Conservation (phyloP, 129 eudicot genomes). For the Rutidosis leptorrhynchoides region DNA sequence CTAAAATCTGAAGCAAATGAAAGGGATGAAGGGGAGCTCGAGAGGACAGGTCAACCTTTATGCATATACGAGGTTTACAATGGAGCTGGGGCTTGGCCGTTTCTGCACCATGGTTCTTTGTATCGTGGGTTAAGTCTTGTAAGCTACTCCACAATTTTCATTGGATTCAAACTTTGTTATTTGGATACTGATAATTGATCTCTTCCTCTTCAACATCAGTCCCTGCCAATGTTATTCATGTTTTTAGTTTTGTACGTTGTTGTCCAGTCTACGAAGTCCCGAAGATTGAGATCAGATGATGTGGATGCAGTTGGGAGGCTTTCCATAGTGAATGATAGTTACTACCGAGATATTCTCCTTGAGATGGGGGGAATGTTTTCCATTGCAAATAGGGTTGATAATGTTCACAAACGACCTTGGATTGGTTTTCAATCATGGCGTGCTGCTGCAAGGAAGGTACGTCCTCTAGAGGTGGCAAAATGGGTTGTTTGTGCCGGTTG, state of each 20-base stretch:
- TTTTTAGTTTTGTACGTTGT: constrained; percentile 22
- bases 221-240: constrained; percentile 4
- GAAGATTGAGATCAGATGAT: constrained; percentile 88
- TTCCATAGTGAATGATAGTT: constrained; percentile 65
- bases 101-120: constrained; percentile 94
- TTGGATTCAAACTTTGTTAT: background rate
- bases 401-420: constrained; percentile 92
- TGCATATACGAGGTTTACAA: constrained; percentile 87
- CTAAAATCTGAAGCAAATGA: constrained; percentile 74
- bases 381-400: constrained; percentile 74
- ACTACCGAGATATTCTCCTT: constrained; percentile 72
- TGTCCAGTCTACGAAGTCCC: constrained; percentile 58
- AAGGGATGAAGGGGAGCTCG: constrained; percentile 98
- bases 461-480: background rate
- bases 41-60: constrained; percentile 85
- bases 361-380: constrained; percentile 98
- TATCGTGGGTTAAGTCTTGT: constrained; percentile 97
- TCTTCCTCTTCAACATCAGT: background rate
- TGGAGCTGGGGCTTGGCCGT: constrained; percentile 97
- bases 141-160: constrained; percentile 34
- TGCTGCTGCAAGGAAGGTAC: constrained; percentile 86
- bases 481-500: background rate
- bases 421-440: constrained; percentile 99
- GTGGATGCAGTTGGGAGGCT: constrained; percentile 91
- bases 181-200: background rate